phyloP scores from a whole-genome alignment of 2,329 filamentous ascomycete species.

The Hypoxylon sp. region DNA sequence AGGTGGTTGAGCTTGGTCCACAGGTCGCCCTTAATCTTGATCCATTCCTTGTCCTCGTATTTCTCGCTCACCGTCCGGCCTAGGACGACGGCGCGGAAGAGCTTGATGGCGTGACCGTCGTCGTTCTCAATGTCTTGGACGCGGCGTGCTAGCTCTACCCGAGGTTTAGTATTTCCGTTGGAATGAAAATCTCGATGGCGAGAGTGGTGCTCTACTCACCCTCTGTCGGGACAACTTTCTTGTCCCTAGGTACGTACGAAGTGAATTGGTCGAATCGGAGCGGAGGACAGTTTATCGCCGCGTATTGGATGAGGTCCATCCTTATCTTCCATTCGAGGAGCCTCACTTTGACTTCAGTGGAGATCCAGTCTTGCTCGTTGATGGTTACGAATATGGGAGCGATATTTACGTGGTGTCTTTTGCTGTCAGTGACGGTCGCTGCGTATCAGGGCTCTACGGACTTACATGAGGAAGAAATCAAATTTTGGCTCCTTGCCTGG shows the following conservation, averaged over 20 bases:
- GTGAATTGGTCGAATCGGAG: conserved; percentile 71
- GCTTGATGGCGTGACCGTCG: conserved; percentile 85
- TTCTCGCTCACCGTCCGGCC: conserved; percentile 65
- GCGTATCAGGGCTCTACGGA: background rate
- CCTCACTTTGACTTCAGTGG: conserved; percentile 70
- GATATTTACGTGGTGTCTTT: conserved; percentile 80
- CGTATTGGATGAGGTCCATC: conserved; percentile 79
- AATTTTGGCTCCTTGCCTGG: conserved; percentile 76
- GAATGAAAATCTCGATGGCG: background rate
- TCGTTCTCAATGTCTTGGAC: conserved; percentile 66
- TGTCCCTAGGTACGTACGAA: conserved; percentile 67
- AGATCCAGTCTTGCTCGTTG: conserved; percentile 71
- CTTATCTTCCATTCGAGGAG: conserved; percentile 87
- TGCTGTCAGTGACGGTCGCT: conserved; percentile 45
- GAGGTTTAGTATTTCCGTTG: background rate
- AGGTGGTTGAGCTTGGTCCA: conserved; percentile 73
- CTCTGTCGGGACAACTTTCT: conserved; percentile 54
- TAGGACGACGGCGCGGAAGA: conserved; percentile 76
- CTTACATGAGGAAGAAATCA: conserved; percentile 81
- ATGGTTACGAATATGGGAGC: conserved; percentile 80
- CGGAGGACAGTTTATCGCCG: conserved; percentile 72
- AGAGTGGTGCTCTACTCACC: conserved; percentile 47
- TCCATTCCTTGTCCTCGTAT: conserved; percentile 62
- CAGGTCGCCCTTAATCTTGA: conserved; percentile 65
- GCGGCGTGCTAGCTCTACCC: conserved; percentile 59